phyloP scores from a whole-genome alignment of 1,139 yeast species.

The Hansenula lynferdii region DNA sequence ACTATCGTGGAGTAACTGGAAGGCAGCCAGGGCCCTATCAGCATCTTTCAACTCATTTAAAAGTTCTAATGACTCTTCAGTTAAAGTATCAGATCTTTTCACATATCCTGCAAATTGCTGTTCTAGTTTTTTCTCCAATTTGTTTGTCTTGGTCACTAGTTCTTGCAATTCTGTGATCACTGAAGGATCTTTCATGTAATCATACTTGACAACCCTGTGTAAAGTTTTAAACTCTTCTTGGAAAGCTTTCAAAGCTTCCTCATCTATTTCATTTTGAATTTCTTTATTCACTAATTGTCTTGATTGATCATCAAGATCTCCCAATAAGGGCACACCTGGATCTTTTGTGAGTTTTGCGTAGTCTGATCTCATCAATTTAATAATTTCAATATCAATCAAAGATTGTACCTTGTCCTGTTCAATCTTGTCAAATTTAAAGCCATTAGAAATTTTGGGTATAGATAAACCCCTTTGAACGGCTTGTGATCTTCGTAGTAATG shows the following conservation, averaged over 20 bases:
- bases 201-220: slow-evolving; percentile 5
- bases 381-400: slow-evolving; percentile 34
- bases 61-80: slow-evolving; percentile 24
- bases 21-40: slow-evolving; percentile 23
- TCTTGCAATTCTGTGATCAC: slow-evolving; percentile 19
- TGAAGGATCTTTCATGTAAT: slow-evolving; percentile 8
- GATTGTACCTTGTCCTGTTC: slow-evolving; percentile 13
- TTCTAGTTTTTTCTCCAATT: slow-evolving; percentile 30
- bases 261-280: slow-evolving; percentile 26
- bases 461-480: slow-evolving; percentile 47
- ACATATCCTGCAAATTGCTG: slow-evolving; percentile 32
- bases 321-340: slow-evolving; percentile 26
- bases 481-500: slow-evolving; percentile 38
- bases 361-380: slow-evolving; percentile 43
- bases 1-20: slow-evolving; percentile 22
- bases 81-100: slow-evolving; percentile 27
- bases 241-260: slow-evolving; percentile 7
- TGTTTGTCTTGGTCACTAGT: slow-evolving; percentile 27
- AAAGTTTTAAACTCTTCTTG: slow-evolving; percentile 10
- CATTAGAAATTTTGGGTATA: slow-evolving; percentile 36
- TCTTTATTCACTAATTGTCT: slow-evolving; percentile 27
- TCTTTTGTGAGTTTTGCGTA: slow-evolving; percentile 27
- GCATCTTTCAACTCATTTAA: slow-evolving; percentile 25
- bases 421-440: slow-evolving; percentile 5
- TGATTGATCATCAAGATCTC: slow-evolving; percentile 38